Percentiles rank a stretch among this genome's conserved stretches.
phyloP scores from a whole-genome alignment of 305 asterid genomes.

The Ruellia speciosa region DNA sequence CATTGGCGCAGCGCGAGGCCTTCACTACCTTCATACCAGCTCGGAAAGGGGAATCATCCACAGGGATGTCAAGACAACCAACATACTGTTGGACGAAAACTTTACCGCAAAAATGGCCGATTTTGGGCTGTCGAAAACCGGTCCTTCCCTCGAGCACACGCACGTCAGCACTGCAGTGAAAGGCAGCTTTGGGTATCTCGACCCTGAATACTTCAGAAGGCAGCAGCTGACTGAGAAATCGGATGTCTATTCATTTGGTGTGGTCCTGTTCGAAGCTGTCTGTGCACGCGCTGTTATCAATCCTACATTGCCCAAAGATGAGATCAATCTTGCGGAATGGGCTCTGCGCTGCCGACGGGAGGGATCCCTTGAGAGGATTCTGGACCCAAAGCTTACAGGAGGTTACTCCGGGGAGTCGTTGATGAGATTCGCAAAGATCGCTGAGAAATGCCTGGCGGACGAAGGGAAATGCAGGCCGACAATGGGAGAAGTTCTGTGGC shows the following conservation, averaged over 20 bases:
- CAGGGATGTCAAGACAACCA: constrained; percentile 83
- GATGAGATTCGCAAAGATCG: constrained; percentile 57
- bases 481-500: constrained; percentile 87
- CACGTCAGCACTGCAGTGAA: constrained; percentile 92
- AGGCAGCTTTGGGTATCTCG: constrained; percentile 81
- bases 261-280: constrained; percentile 63
- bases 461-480: constrained; percentile 83
- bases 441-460: constrained; percentile 80
- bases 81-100: constrained; percentile 64
- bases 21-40: constrained; percentile 92
- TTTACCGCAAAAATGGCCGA: constrained; percentile 85
- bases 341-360: constrained; percentile 73
- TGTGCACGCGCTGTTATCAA: constrained; percentile 80
- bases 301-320: constrained; percentile 71
- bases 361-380: constrained; percentile 49
- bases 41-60: constrained; percentile 82
- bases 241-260: constrained; percentile 89
- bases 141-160: constrained; percentile 81
- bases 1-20: constrained; percentile 84
- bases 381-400: constrained; percentile 46
- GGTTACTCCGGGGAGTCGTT: constrained; percentile 51
- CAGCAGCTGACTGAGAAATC: constrained; percentile 75
- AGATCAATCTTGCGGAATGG: constrained; percentile 92
- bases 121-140: constrained; percentile 82
- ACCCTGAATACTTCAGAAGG: constrained; percentile 69